Base-by-base conservation (phyloP, 73 alveolate species). In the Blepharisma japonicum region DNA sequence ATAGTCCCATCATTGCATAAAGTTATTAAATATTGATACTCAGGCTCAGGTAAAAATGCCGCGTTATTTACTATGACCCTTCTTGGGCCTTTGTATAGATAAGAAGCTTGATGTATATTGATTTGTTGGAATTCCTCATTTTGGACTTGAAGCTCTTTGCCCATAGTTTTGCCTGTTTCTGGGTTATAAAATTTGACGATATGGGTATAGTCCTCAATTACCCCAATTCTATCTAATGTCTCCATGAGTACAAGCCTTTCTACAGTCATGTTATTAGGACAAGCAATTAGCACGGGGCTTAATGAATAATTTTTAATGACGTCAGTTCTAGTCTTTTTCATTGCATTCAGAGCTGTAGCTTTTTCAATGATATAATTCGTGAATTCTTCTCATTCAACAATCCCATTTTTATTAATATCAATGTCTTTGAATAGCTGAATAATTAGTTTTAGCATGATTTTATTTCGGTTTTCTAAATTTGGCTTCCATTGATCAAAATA, bases 331-430 rank as follows among this genome's bases (percentile, higher is more conserved):
- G 82, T 82, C 84, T 83, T 46, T 9, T 49, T 84, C 56, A 71
- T 79, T 71, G 79, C 77, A 80, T 80, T 86, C 83, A 78, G 80
- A 68, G 79, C 87, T 25, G 92, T 83, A 6, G 96, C 96, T 83
- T 90, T 90, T 21, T 80, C 85, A 6, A 90, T 90, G 32, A 90
- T 78, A 56, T 90, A 90, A 77, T 87, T 87, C 5, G 96, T 87
- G 68, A 90, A 90, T 46, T 83, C 94, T 61, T 90, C 96, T 94
- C 96, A 90, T 39, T 90, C 83, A 45, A 90, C 80, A 39, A 82
- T 70, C 9, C 92, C 92, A 74, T 68, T 79, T 6, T 88, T 90
- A 48, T 86, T 78, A 20, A 90, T 56, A 68, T 90, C 96, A 39
- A 90, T 90, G 66, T 90, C 96, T 72, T 68, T 78, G 71, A 85